Evolutionary conservation across 192 early-diverging fungal species (phyloP).

Genomic region (Geranomyces variabilis): DNA sequence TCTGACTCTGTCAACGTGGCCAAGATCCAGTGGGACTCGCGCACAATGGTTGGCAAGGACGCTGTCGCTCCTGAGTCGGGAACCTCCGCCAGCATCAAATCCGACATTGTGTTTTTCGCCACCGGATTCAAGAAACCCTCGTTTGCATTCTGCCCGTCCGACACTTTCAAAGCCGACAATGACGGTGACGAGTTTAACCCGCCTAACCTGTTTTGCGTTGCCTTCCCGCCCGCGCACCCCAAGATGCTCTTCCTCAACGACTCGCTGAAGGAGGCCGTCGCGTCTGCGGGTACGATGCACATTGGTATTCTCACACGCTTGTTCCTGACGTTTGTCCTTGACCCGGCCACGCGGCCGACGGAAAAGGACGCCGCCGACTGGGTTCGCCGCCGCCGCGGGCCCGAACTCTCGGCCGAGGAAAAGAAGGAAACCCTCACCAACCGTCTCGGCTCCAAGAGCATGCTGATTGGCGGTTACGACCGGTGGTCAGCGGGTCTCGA

Average conservation of each 20-base stretch:
- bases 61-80: neutral
- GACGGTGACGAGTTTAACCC: slow-evolving; percentile 22
- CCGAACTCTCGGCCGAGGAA: neutral
- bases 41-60: slow-evolving; percentile 6
- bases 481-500: slow-evolving; percentile 18
- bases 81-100: neutral
- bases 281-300: slow-evolving; percentile 22
- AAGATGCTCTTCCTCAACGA: slow-evolving; percentile 29
- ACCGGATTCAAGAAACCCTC: slow-evolving; percentile 30
- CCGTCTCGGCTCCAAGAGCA: neutral
- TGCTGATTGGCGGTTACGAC: slow-evolving; percentile 22
- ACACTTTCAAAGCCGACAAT: neutral
- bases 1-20: neutral
- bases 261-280: slow-evolving; percentile 25
- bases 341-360: slow-evolving; percentile 22
- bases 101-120: slow-evolving; percentile 23
- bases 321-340: slow-evolving; percentile 25
- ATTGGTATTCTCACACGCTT: slow-evolving; percentile 27
- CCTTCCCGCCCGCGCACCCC: slow-evolving; percentile 20
- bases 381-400: neutral
- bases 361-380: slow-evolving; percentile 14
- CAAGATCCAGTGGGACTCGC: slow-evolving; percentile 28
- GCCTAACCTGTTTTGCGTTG: slow-evolving; percentile 19
- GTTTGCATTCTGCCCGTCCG: neutral
- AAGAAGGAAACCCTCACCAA: neutral